Evolutionary conservation across 129 eudicot genomes (phyloP), one percentile per base, ranked within the genome.

Genomic region (Smallanthus sonchifolius): DNA sequence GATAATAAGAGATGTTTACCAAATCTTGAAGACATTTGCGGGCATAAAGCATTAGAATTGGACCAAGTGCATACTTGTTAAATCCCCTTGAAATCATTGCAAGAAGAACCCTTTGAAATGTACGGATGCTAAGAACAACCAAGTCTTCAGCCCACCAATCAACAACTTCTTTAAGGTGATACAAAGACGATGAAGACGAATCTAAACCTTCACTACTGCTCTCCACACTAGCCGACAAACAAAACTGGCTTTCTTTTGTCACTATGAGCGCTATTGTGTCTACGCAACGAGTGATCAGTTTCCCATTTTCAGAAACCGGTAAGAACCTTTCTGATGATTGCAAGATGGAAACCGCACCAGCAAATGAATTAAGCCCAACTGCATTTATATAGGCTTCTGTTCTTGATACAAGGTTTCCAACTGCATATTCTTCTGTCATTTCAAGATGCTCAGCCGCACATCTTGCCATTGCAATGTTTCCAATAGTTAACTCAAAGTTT

Each of bases 71-170:
- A 74, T 56, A 91, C 65, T 95, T 89, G 44, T 91, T 81, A 40
- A 88, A 87, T 19, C 99, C 97, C 72, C 99, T 88, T 2, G 96
- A 86, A 38, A 87, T 85, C 96, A 95, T 88, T 13, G 99, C 99
- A 66, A 88, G 81, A 11, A 95, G 79, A 51, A 88, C 96, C 84
- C 99, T 79, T 69, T 91, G 99, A 70, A 95, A 95, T 17, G 84
- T 65, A 85, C 81, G 92, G 32, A 95, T 83, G 45, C 89, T 86
- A 19, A 95, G 85, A 55, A 84, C 77, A 54, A 83, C 78, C 74
- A 95, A 79, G 64, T 95, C 99, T 68, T 95, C 99, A 47, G 92
- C 99, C 99, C 99, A 95, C 99, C 97, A 91, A 77, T 95, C 96
- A 10, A 85, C 89, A 16, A 78, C 75, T 57, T 84, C 86, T 72